Evolutionary conservation across 1,284 basidiomycete species (phyloP).

Genomic region (Austroboletus olivaceoglutinosus): DNA sequence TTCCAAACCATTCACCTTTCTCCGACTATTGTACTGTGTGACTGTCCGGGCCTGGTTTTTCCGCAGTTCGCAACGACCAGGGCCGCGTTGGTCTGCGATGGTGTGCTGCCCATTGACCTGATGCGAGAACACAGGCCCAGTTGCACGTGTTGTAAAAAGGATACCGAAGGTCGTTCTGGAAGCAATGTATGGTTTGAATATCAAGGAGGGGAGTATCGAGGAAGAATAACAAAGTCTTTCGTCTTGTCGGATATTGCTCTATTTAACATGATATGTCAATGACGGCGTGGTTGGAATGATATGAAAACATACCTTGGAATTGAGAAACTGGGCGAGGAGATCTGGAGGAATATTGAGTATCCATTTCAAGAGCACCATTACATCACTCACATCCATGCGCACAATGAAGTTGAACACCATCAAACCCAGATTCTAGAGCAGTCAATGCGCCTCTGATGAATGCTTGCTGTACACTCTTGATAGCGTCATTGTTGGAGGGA

Average conservation of each 20-base stretch:
- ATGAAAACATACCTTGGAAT: slow-evolving; percentile 57
- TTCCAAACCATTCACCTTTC: slow-evolving; percentile 98
- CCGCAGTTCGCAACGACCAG: slow-evolving; percentile 97
- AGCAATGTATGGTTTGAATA: slow-evolving; percentile 83
- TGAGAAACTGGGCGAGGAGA: slow-evolving; percentile 83
- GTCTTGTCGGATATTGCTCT: slow-evolving; percentile 73
- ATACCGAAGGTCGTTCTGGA: slow-evolving; percentile 88
- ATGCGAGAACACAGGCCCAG: slow-evolving; percentile 94
- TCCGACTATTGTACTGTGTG: slow-evolving; percentile 86
- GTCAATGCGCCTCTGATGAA: slow-evolving; percentile 74
- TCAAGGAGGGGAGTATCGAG: slow-evolving; percentile 66
- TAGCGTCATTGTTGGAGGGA: too few relatives aligned
- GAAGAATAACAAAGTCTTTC: too few relatives aligned
- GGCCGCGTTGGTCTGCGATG: slow-evolving; percentile 95
- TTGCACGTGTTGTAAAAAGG: slow-evolving; percentile 75
- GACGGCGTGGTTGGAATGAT: background rate
- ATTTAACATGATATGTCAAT: slow-evolving; percentile 3
- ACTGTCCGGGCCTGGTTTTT: slow-evolving; percentile 98
- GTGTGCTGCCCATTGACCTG: slow-evolving; percentile 97
- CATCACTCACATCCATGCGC: slow-evolving; percentile 78
- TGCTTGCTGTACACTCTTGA: slow-evolving; percentile 57
- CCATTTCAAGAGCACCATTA: background rate
- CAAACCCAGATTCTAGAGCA: slow-evolving; percentile 75
- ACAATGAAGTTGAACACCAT: slow-evolving; percentile 87
- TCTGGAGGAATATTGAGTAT: slow-evolving; percentile 46